A percentile compares a stretch with the other conserved stretches of the same genome.
These are phyloP conservation scores for Actinidia arguta DNA, from an alignment of 179 eudicot genomes.

Conservation along the genomic window DNA sequence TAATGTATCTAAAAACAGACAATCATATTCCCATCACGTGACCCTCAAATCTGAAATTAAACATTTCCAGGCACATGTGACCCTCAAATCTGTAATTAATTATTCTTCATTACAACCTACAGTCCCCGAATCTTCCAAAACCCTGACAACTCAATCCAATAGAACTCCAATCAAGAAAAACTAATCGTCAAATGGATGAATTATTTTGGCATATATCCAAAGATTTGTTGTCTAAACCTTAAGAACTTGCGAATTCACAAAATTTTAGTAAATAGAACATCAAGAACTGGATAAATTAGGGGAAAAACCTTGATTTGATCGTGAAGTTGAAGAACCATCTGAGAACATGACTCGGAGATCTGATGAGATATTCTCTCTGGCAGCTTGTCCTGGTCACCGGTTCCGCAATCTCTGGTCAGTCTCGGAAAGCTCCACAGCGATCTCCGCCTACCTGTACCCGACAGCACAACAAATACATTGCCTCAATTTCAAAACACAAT, in stretches of 20 bases:
- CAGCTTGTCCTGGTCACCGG: conserved; percentile 46
- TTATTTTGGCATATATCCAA: background rate
- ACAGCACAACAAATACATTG: background rate
- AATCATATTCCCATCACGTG: background rate
- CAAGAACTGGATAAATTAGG: conserved; percentile 12
- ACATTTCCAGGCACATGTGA: conserved; percentile 2
- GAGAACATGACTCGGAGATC: conserved; percentile 87
- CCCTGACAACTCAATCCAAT: conserved; percentile 2
- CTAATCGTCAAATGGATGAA: background rate
- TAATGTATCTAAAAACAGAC: background rate
- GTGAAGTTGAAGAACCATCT: conserved; percentile 81
- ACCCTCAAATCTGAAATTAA: background rate
- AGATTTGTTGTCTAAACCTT: background rate
- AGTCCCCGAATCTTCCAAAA: conserved; percentile 5
- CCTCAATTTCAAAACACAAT: background rate
- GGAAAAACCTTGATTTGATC: conserved; percentile 64
- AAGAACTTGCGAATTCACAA: background rate
- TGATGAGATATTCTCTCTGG: conserved; percentile 62
- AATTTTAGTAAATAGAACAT: background rate
- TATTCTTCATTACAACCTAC: background rate
- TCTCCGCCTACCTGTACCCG: conserved; percentile 45
- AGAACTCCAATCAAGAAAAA: background rate
- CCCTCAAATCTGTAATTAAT: background rate
- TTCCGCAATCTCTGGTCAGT: conserved; percentile 54
- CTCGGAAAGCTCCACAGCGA: conserved; percentile 70